Evolutionary conservation across 345 rosid species (phyloP), one percentile per base, ranked within the genome.

Genomic region (Erysimum cheiranthoides): DNA sequence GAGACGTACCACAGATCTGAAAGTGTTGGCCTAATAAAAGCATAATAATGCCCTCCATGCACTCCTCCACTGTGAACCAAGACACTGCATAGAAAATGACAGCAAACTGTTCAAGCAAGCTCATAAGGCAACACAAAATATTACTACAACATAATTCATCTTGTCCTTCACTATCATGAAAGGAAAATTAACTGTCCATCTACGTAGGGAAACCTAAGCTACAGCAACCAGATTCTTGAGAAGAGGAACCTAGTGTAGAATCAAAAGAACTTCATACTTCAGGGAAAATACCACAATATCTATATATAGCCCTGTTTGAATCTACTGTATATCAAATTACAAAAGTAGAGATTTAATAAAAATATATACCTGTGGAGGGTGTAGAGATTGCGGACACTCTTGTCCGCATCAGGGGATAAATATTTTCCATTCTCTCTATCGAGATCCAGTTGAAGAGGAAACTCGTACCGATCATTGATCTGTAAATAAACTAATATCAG

Each of bases 11-110:
- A 93, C 73, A 87, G 96, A 75, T 93, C 96, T 75, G 97, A 83
- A 49, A 93, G 94, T 11, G 92, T 88, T 50, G 97, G 98, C 83
- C 98, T 85, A 56, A 91, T 93, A 76, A 86, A 93, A 57, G 98
- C 98, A 86, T 93, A 93, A 78, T 93, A 93, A 74, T 93, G 98
- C 59, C 98, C 98, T 67, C 98, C 98, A 68, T 93, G 98, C 73
- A 93, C 89, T 53, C 98, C 98, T 69, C 98, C 98, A 34, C 98
- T 93, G 54, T 93, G 98, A 84, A 93, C 98, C 82, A 93, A 84
- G 73, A 93, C 98, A 70, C 98, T 93, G 86, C 68, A 76, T 16
- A 65, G 60, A 63, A 56, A 54, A 62, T 21, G 73, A 57, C 6
- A 73, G 47, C 52, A 76, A 63, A 62, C 45, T 16, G 50, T 8